Evolutionary conservation across 1,284 basidiomycete genomes (phyloP).

Genomic region (Lentinula novae-zelandiae): DNA sequence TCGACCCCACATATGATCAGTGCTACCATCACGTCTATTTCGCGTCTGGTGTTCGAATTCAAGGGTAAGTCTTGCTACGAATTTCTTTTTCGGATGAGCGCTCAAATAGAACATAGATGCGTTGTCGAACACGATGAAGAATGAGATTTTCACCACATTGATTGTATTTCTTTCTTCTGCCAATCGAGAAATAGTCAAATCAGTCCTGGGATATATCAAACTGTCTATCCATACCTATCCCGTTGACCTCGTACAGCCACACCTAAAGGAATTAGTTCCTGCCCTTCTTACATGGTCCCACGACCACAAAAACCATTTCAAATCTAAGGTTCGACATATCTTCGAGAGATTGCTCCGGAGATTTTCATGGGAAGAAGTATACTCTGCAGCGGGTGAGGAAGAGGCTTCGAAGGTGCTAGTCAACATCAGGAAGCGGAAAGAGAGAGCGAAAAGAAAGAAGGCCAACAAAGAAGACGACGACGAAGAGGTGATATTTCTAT

Average conservation of each 20-base stretch:
- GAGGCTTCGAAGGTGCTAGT: conserved; percentile 77
- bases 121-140: conserved; percentile 75
- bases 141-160: conserved; percentile 85
- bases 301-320: conserved; percentile 99
- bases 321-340: conserved; percentile 93
- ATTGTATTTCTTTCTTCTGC: conserved; percentile 89
- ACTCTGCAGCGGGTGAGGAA: conserved; percentile 71
- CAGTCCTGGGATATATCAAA: conserved; percentile 93
- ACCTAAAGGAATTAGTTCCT: conserved; percentile 79
- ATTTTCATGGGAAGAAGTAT: conserved; percentile 87
- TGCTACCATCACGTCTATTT: conserved; percentile 92
- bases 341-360: conserved; percentile 94
- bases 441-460: conserved; percentile 81
- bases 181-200: conserved; percentile 98
- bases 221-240: conserved; percentile 88
- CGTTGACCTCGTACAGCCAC: conserved; percentile 65
- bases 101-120: conserved; percentile 43
- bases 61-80: conserved; percentile 56
- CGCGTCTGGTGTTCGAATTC: conserved; percentile 95
- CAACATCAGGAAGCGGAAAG: conserved; percentile 91
- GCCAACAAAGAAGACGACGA: conserved; percentile 52
- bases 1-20: conserved; percentile 98
- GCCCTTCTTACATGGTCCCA: conserved; percentile 90
- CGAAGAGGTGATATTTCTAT: conserved; percentile 39
- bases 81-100: neutral